These are phyloP conservation scores for Starmera stellimalicola DNA, from an alignment of 1,139 yeast species.

Conservation along the genomic window DNA sequence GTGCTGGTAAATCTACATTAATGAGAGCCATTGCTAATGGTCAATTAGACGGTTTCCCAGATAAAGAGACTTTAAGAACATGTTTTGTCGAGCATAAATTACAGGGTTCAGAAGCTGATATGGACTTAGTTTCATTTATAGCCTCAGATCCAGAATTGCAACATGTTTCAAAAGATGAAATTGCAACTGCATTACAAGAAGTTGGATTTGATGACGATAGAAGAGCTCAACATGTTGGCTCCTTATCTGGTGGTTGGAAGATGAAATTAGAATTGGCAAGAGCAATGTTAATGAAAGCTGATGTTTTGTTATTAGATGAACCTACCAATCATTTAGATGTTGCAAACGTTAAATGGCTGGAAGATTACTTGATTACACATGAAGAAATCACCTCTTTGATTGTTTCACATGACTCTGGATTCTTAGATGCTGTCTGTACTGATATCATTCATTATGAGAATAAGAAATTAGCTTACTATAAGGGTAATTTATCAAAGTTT, in stretches of 20 bases:
- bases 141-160: constrained; percentile 82
- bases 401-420: constrained; percentile 97
- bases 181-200: constrained; percentile 61
- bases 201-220: constrained; percentile 93
- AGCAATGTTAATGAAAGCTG: constrained; percentile 98
- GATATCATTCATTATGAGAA: constrained; percentile 95
- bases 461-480: constrained; percentile 89
- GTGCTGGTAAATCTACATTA: constrained; percentile 96
- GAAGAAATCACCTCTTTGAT: constrained; percentile 86
- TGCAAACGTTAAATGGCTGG: constrained; percentile 85
- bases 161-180: constrained; percentile 54
- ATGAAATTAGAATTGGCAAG: constrained; percentile 97
- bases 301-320: constrained; percentile 88
- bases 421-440: constrained; percentile 91
- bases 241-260: constrained; percentile 98
- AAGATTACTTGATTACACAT: constrained; percentile 74
- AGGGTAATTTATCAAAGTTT: constrained; percentile 89
- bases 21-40: constrained; percentile 98
- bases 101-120: constrained; percentile 90
- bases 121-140: constrained; percentile 81
- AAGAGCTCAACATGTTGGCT: constrained; percentile 83
- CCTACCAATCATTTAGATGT: constrained; percentile 99
- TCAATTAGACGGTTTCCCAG: constrained; percentile 96
- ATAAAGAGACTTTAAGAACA: constrained; percentile 76
- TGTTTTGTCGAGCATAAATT: constrained; percentile 96